phyloP scores from a whole-genome alignment of 2,329 filamentous ascomycete species.

The Phoma sp. region DNA sequence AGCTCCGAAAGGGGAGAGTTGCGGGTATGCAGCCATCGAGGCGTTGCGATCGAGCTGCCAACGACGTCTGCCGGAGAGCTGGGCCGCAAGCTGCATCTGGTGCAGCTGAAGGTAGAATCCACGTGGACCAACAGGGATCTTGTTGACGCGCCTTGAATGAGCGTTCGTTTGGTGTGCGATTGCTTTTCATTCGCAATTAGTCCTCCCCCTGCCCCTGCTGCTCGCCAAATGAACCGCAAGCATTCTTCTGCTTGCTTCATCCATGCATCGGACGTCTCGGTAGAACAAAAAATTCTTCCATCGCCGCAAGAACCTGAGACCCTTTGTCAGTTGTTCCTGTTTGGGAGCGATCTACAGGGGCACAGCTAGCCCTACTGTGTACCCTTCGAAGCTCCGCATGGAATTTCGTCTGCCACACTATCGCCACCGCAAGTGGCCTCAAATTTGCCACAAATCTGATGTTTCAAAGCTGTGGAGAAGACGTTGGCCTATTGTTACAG shows the following conservation, averaged over 20 bases:
- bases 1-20: constrained; percentile 25
- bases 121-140: constrained; percentile 41
- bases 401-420: constrained; percentile 20
- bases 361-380: constrained; percentile 2
- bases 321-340: constrained; percentile 12
- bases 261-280: constrained; percentile 17
- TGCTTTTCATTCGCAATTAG: constrained; percentile 37
- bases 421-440: constrained; percentile 26
- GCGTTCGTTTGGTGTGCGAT: constrained; percentile 22
- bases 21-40: constrained; percentile 23
- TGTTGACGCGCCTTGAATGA: constrained; percentile 22
- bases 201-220: constrained; percentile 28
- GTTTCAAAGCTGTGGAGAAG: constrained; percentile 33
- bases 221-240: constrained; percentile 20
- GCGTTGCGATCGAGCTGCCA: constrained; percentile 9
- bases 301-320: constrained; percentile 11
- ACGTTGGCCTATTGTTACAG: constrained; percentile 23
- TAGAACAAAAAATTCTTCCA: constrained; percentile 20
- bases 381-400: constrained; percentile 25
- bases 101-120: constrained; percentile 32
- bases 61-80: constrained; percentile 12
- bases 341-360: constrained; percentile 29
- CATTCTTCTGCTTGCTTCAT: constrained; percentile 16
- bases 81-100: constrained; percentile 6
- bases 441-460: constrained; percentile 17